A percentile compares a stretch with the other conserved stretches of the same genome.
Evolutionary conservation across 1,139 yeast species (phyloP).

Genomic region (Yamadazyma sp.): DNA sequence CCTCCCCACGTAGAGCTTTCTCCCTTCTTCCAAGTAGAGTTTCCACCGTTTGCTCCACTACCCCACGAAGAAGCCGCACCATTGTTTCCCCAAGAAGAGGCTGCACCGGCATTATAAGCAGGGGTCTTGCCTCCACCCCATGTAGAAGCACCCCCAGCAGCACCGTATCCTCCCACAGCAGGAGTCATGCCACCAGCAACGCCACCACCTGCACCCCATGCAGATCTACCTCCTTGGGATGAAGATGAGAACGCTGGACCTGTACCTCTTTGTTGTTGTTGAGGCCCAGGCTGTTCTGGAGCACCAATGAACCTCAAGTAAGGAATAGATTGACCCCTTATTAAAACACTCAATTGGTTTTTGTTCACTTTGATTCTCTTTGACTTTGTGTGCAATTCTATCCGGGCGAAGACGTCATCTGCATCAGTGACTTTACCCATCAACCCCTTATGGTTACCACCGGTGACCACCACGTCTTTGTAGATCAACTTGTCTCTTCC

Average conservation of each 20-base stretch:
- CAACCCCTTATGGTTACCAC: slow-evolving; percentile 92
- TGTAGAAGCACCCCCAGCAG: slow-evolving; percentile 33
- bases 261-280: slow-evolving; percentile 25
- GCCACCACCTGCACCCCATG: slow-evolving; percentile 27
- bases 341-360: slow-evolving; percentile 68
- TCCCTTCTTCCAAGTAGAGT: slow-evolving; percentile 29
- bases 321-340: slow-evolving; percentile 67
- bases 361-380: slow-evolving; percentile 86
- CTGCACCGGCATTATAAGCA: slow-evolving; percentile 29
- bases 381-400: slow-evolving; percentile 89
- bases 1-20: slow-evolving; percentile 40
- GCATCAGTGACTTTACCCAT: slow-evolving; percentile 93
- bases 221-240: slow-evolving; percentile 36
- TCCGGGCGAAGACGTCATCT: slow-evolving; percentile 86
- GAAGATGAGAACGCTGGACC: slow-evolving; percentile 42
- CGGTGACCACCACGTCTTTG: slow-evolving; percentile 81
- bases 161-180: slow-evolving; percentile 24
- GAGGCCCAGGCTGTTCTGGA: slow-evolving; percentile 18
- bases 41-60: slow-evolving; percentile 26
- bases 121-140: slow-evolving; percentile 41
- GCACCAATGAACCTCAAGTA: slow-evolving; percentile 78
- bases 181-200: slow-evolving; percentile 27
- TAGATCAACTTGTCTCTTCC: slow-evolving; percentile 83
- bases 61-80: slow-evolving; percentile 53
- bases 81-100: slow-evolving; percentile 48